phyloP scores from a whole-genome alignment of 78 protist genomes.

The Dictyostelium capitatum region DNA sequence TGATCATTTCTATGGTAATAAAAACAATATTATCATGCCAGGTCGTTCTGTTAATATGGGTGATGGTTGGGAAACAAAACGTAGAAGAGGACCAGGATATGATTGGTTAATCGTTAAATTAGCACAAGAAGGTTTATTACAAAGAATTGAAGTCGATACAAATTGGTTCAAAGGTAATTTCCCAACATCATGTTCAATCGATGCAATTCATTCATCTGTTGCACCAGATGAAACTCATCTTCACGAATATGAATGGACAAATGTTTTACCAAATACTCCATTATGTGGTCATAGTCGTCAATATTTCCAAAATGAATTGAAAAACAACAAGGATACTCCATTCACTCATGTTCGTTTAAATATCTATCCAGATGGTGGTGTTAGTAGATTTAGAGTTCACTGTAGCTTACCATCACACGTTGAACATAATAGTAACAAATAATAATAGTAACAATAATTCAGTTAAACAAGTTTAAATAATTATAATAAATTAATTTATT shows the following conservation, averaged over 20 bases:
- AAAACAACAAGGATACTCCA: background rate
- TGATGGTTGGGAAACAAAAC: constrained; percentile 92
- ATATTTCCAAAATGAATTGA: constrained; percentile 60
- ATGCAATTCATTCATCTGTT: constrained; percentile 11
- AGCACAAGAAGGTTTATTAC: constrained; percentile 59
- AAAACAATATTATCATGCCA: constrained; percentile 86
- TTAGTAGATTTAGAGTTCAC: constrained; percentile 82
- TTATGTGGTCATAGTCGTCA: constrained; percentile 58
- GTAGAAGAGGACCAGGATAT: constrained; percentile 81
- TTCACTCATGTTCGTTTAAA: constrained; percentile 88
- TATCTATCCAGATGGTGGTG: constrained; percentile 92
- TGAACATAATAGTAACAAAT: background rate
- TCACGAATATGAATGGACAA: constrained; percentile 18
- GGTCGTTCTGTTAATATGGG: constrained; percentile 92
- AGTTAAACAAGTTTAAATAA: too few species aligned
- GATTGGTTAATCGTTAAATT: constrained; percentile 86
- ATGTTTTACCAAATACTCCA: constrained; percentile 54
- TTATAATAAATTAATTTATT: too few species aligned
- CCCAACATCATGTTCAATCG: constrained; percentile 81
- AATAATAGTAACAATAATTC: background rate
- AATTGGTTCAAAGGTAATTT: constrained; percentile 92
- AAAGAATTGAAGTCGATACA: constrained; percentile 85
- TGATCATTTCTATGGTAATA: constrained; percentile 87
- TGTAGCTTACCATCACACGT: background rate
- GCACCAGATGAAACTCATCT: background rate